Evolutionary conservation across 139 green algal genomes (phyloP).

Genomic region (Haematococcus lacustris): DNA sequence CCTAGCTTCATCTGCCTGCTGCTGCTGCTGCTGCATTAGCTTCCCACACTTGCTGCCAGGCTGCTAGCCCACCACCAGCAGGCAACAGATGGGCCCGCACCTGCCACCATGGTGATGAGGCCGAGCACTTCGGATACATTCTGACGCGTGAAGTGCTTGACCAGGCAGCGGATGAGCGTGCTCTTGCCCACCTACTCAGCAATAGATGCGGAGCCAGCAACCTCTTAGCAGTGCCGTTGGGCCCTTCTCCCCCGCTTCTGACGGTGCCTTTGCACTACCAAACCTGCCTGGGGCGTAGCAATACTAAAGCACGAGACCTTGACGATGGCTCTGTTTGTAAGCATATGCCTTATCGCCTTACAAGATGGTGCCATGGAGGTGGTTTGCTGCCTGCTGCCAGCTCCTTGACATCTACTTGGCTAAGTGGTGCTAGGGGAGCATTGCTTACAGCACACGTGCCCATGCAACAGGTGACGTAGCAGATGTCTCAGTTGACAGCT

Average conservation of each 20-base stretch:
- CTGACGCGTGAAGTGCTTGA: conserved; percentile 96
- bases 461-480: background rate
- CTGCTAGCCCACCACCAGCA: background rate
- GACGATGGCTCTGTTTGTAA: background rate
- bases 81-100: background rate
- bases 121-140: conserved; percentile 78
- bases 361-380: background rate
- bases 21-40: too few relatives aligned
- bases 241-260: background rate
- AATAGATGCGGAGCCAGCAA: background rate
- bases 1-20: too few relatives aligned
- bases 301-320: background rate
- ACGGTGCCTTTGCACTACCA: background rate
- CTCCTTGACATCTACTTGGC: background rate
- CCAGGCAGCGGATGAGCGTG: conserved; percentile 84
- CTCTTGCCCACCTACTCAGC: conserved; percentile 77
- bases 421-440: background rate
- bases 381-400: background rate
- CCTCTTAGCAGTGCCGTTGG: background rate
- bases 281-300: background rate
- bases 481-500: background rate
- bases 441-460: background rate
- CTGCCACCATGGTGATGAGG: conserved; percentile 77
- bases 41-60: conserved; percentile 1
- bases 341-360: background rate